phyloP scores from a whole-genome alignment of 2,329 filamentous ascomycete species.

The Aureobasidium sp. region DNA sequence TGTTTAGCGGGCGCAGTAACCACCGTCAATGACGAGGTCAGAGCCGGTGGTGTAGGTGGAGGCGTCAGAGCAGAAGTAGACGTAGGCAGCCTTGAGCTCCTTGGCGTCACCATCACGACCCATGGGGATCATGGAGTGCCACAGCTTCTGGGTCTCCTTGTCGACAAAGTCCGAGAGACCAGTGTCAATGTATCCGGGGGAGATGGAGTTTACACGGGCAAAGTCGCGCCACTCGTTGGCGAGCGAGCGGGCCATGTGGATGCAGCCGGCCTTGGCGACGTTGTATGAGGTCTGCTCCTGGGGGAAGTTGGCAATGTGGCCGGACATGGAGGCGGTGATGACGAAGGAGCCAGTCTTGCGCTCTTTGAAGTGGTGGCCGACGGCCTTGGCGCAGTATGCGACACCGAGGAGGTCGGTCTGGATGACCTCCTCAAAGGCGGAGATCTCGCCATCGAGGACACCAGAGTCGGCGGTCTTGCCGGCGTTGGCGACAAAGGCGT shows the following conservation, averaged over 20 bases:
- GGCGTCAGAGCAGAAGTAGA: conserved; percentile 49
- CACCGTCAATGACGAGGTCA: conserved; percentile 46
- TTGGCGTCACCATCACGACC: conserved; percentile 56
- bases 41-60: conserved; percentile 46
- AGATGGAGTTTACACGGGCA: conserved; percentile 61
- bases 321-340: conserved; percentile 69
- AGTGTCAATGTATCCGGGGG: conserved; percentile 62
- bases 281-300: conserved; percentile 61
- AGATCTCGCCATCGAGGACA: conserved; percentile 61
- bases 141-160: conserved; percentile 50
- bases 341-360: conserved; percentile 57
- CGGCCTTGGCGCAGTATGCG: conserved; percentile 80
- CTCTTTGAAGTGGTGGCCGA: conserved; percentile 70
- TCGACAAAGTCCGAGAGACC: conserved; percentile 60
- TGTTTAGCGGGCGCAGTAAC: conserved; percentile 32
- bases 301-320: conserved; percentile 76
- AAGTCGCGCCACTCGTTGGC: conserved; percentile 66
- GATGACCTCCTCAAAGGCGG: conserved; percentile 71
- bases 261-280: conserved; percentile 59
- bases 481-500: conserved; percentile 63
- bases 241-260: conserved; percentile 56
- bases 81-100: conserved; percentile 56
- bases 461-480: conserved; percentile 63
- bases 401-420: conserved; percentile 80
- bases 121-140: conserved; percentile 55